Evolutionary conservation across 371 early-diverging fungal genomes (phyloP).

Genomic region (Mortierella sp.): DNA sequence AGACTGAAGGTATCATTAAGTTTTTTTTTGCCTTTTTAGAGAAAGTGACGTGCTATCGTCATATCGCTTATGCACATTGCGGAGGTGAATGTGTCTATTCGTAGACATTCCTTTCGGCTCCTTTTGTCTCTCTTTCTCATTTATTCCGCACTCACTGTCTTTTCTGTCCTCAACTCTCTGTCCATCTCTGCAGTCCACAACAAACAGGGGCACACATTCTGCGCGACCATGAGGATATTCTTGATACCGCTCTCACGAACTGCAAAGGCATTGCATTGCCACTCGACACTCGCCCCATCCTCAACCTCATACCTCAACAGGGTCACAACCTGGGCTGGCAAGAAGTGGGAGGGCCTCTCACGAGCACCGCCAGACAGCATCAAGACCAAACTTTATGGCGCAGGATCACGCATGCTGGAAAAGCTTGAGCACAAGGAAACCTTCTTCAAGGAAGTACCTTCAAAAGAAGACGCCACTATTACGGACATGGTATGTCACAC

Average conservation of each 20-base stretch:
- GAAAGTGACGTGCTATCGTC: no score
- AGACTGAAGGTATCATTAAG: no score
- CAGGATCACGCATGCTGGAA: constrained; percentile 77
- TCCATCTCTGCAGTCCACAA: background rate
- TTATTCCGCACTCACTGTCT: background rate
- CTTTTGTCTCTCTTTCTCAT: no score
- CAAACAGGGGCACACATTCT: no score
- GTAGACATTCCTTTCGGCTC: no score
- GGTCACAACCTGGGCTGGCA: constrained; percentile 65
- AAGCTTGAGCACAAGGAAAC: constrained; percentile 81
- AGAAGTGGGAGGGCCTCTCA: constrained; percentile 73
- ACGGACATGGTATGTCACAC: constrained; percentile 56
- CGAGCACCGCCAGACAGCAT: constrained; percentile 61
- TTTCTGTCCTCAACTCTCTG: background rate
- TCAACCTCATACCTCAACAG: constrained; percentile 64
- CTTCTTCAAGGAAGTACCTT: constrained; percentile 81
- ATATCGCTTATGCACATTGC: no score
- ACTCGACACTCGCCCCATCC: constrained; percentile 56
- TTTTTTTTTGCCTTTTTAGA: no score
- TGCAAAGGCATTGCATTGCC: constrained; percentile 59
- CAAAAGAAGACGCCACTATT: constrained; percentile 60
- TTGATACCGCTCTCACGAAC: constrained; percentile 58
- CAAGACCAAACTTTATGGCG: constrained; percentile 69
- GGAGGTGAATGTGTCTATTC: no score
- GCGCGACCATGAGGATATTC: constrained; percentile 57